Evolutionary conservation across 2,329 filamentous ascomycete species (phyloP).

Genomic region (Sporothrix globosa): DNA sequence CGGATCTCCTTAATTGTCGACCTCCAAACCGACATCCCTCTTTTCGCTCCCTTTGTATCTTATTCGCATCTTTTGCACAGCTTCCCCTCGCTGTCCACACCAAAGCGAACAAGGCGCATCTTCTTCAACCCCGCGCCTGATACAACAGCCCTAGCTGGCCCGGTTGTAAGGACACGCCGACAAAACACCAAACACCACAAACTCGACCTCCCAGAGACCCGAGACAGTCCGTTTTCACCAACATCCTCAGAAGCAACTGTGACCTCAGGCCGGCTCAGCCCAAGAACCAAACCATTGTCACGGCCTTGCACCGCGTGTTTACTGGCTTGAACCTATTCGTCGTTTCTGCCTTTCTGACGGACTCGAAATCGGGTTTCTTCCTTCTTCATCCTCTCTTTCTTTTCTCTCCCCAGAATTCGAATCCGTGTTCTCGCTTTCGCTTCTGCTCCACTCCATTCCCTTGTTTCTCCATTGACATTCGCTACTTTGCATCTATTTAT

Average conservation of each 20-base stretch:
- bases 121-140: background rate
- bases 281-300: conserved; percentile 18
- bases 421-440: background rate
- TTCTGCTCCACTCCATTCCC: background rate
- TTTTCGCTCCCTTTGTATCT: background rate
- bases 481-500: background rate
- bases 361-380: background rate
- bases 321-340: conserved; percentile 10
- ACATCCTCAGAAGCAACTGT: background rate
- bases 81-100: background rate
- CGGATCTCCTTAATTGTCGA: background rate
- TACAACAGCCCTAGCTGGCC: background rate
- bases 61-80: background rate
- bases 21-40: background rate
- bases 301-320: conserved; percentile 17
- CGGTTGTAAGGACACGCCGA: background rate
- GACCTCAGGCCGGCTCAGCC: background rate
- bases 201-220: no score
- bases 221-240: no score
- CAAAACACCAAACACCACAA: no score
- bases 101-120: background rate
- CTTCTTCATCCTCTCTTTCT: background rate
- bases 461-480: conserved; percentile 4
- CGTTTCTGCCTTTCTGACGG: conserved; percentile 5
- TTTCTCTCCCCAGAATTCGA: background rate